Percentiles rank a stretch among this genome's conserved stretches.
Evolutionary conservation across 2,329 filamentous ascomycete genomes (phyloP).

Genomic region (Ilyonectria destructans): DNA sequence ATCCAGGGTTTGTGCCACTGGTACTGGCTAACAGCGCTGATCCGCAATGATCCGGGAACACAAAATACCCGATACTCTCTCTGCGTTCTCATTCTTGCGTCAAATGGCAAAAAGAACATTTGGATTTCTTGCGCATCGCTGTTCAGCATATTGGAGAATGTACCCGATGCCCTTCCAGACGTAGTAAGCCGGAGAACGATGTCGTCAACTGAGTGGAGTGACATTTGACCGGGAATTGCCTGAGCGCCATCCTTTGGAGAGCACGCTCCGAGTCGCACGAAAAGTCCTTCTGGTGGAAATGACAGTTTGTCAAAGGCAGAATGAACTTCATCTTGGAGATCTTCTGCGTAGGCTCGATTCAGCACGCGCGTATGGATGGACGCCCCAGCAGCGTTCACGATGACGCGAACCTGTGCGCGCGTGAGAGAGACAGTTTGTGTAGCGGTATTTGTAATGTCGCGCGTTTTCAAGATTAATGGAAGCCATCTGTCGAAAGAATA

Average conservation of each 20-base stretch:
- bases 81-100: constrained; percentile 7
- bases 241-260: constrained; percentile 23
- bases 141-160: constrained; percentile 48
- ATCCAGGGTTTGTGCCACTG: constrained; percentile 24
- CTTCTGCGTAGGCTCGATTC: constrained; percentile 53
- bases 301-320: constrained; percentile 30
- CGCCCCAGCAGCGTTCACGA: constrained; percentile 50
- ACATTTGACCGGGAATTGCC: constrained; percentile 33
- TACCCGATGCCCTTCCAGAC: constrained; percentile 55
- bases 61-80: constrained; percentile 20
- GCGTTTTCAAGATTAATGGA: constrained; percentile 56
- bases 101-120: constrained; percentile 18
- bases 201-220: constrained; percentile 52
- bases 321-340: constrained; percentile 51
- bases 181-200: constrained; percentile 58
- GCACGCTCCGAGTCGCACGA: constrained; percentile 21
- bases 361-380: constrained; percentile 52
- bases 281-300: constrained; percentile 9
- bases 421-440: constrained; percentile 53
- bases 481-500: constrained; percentile 62
- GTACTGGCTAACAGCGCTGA: constrained; percentile 23
- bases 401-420: constrained; percentile 48
- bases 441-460: constrained; percentile 44
- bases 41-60: background rate
- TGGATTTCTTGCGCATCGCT: constrained; percentile 11